Base-by-base conservation (phyloP, 176 grass and related monocot species). In the Alloteropsis semialata region DNA sequence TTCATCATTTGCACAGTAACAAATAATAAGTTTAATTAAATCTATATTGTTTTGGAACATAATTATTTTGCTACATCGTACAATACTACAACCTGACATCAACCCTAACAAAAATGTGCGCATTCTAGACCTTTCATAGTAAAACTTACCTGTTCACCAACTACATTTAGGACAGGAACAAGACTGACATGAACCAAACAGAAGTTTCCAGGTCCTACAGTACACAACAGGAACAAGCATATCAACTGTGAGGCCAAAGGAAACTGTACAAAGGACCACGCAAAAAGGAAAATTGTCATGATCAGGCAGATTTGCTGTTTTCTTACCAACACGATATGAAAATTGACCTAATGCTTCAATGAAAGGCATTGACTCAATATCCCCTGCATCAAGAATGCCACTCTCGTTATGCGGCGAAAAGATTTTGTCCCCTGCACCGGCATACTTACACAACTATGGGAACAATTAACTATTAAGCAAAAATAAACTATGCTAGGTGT, bases 331-430 rank as follows among this genome's bases (percentile, higher is more conserved):
- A 74, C 91, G 87, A 67, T 92, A 96, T 61, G 97, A 96, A 81
- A 99, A 96, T 84, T 96, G 97, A 82, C 97, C 89, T 81, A 99
- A 76, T 82, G 97, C 97, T 88, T 99, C 97, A 34, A 92, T 90
- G 66, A 96, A 99, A 48, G 91, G 97, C 97, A 99, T 99, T 76
- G 97, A 99, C 82, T 99, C 97, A 85, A 99, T 94, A 84, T 99
- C 97, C 76, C 97, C 97, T 99, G 87, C 91, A 94, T 88, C 82
- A 93, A 91, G 62, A 91, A 89, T 87, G 17, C 60, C 86, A 97
- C 50, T 86, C 78, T 82, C 46, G 16, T 94, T 93, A 97, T 94
- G 58, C 12, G 25, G 39, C 39, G 41, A 91, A 88, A 85, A 87
- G 57, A 89, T 80, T 78, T 67, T 84, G 65, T 81, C 30, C 74